Evolutionary conservation across 2,329 filamentous ascomycete species (phyloP).

Genomic region (Fusarium sarcochroum): DNA sequence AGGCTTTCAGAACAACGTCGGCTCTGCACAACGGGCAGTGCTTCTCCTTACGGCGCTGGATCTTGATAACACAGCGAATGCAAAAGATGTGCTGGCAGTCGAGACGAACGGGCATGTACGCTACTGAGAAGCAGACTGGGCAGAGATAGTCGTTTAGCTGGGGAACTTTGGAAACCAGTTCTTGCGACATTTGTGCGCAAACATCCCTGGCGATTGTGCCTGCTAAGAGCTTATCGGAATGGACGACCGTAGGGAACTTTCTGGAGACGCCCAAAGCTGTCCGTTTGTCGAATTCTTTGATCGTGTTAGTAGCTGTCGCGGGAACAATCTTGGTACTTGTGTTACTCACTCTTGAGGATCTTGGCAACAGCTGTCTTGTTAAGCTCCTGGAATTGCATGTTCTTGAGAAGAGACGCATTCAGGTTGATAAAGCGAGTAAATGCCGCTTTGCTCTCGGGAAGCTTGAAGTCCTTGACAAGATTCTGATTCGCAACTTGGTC

Average conservation of each 20-base stretch:
- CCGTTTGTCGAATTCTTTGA: constrained; percentile 86
- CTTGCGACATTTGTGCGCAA: constrained; percentile 79
- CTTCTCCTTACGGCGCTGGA: constrained; percentile 78
- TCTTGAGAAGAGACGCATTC: constrained; percentile 82
- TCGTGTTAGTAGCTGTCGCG: constrained; percentile 22
- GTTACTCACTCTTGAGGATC: constrained; percentile 81
- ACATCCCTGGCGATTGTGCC: constrained; percentile 80
- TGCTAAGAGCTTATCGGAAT: constrained; percentile 72
- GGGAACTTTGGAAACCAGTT: constrained; percentile 81
- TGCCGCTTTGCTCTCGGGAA: constrained; percentile 74
- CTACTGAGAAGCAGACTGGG: constrained; percentile 82
- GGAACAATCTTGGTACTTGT: neutral
- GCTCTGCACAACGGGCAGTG: constrained; percentile 83
- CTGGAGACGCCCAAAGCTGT: constrained; percentile 79
- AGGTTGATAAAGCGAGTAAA: constrained; percentile 78
- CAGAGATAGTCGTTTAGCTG: constrained; percentile 89
- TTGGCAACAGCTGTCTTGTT: constrained; percentile 84
- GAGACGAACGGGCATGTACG: constrained; percentile 85
- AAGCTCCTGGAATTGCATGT: constrained; percentile 86
- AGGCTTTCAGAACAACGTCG: constrained; percentile 78
- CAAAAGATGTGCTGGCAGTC: constrained; percentile 85
- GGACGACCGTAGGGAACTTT: constrained; percentile 71
- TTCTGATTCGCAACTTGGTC: constrained; percentile 73
- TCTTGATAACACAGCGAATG: constrained; percentile 84
- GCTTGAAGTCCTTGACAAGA: constrained; percentile 73